phyloP scores from a whole-genome alignment of 495 filamentous ascomycete genomes.

The Daldinia childiae region DNA sequence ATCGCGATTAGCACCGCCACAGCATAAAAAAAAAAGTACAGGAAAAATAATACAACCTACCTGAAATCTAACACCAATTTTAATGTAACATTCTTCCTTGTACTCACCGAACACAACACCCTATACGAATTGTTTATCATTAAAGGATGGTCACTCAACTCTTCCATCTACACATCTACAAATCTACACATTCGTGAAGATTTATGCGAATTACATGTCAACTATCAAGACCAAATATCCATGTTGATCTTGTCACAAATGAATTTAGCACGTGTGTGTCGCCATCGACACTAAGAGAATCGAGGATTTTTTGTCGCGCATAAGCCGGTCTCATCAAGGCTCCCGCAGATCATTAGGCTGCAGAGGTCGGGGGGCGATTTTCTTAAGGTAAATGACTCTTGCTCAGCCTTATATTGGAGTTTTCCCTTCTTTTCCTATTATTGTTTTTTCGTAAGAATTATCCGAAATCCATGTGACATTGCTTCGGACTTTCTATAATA shows the following conservation, averaged over 20 bases:
- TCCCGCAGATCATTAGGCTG: constrained; percentile 31
- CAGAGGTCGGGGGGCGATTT: constrained; percentile 8
- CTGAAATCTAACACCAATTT: constrained; percentile 14
- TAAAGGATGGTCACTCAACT: not conserved
- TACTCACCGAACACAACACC: constrained; percentile 19
- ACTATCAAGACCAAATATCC: not conserved
- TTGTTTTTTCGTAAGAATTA: constrained; percentile 2
- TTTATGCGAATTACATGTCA: not conserved
- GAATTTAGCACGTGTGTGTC: constrained; percentile 36
- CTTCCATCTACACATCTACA: not conserved
- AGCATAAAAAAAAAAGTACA: constrained; percentile 13
- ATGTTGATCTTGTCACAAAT: constrained; percentile 25
- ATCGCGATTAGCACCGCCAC: constrained; percentile 42
- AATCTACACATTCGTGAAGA: not conserved
- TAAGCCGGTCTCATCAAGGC: constrained; percentile 27
- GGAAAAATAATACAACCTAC: not conserved
- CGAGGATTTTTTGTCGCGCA: constrained; percentile 17
- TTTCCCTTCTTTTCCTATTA: not conserved
- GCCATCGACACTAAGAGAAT: constrained; percentile 4
- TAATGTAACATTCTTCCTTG: constrained; percentile 7
- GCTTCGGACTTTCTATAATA: not conserved
- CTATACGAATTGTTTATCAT: constrained; percentile 12
- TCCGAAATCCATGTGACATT: not conserved
- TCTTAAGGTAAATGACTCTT: constrained; percentile 22
- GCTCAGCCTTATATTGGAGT: constrained; percentile 12